phyloP scores from a whole-genome alignment of 2,329 filamentous ascomycete species.

The Byssothecium circinans region DNA sequence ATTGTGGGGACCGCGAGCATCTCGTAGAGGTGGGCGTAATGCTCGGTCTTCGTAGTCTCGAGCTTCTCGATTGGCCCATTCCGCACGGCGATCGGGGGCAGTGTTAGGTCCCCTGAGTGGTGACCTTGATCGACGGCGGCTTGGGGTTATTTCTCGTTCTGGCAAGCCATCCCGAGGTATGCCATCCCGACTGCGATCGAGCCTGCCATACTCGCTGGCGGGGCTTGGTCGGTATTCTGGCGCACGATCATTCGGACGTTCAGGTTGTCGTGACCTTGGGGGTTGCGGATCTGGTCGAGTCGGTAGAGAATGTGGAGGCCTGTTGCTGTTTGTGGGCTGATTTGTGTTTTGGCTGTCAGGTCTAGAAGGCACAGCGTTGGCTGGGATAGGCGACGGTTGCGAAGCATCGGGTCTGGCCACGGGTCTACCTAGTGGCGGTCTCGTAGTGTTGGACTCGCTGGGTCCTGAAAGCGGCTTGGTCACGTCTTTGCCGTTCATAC shows the following conservation, averaged over 20 bases:
- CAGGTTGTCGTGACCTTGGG: slow-evolving; percentile 41
- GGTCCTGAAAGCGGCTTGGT: slow-evolving; percentile 12
- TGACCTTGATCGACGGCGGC: slow-evolving; percentile 43
- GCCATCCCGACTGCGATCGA: slow-evolving; percentile 47
- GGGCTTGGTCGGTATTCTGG: slow-evolving; percentile 33
- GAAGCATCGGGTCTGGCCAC: slow-evolving; percentile 16
- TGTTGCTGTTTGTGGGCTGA: slow-evolving; percentile 28
- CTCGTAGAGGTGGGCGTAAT: slow-evolving; percentile 38
- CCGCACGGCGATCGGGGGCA: slow-evolving; percentile 31
- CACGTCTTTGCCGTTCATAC: slow-evolving; percentile 24
- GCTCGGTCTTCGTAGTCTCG: slow-evolving; percentile 42
- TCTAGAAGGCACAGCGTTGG: slow-evolving; percentile 28
- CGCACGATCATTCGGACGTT: slow-evolving; percentile 37
- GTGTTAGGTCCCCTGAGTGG: slow-evolving; percentile 33
- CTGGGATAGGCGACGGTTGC: slow-evolving; percentile 15
- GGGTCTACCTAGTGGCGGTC: slow-evolving; percentile 12
- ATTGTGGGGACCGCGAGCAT: slow-evolving; percentile 28
- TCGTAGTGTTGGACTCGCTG: slow-evolving; percentile 1
- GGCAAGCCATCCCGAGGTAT: slow-evolving; percentile 33
- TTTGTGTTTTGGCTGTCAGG: slow-evolving; percentile 37
- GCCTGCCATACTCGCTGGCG: slow-evolving; percentile 47
- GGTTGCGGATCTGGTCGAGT: slow-evolving; percentile 62
- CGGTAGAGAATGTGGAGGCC: slow-evolving; percentile 52
- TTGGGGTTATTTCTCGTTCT: slow-evolving; percentile 47
- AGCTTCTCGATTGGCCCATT: slow-evolving; percentile 32